These are phyloP conservation scores for Didymella pomorum DNA, from an alignment of 2,329 filamentous ascomycete species.

Conservation along the genomic window DNA sequence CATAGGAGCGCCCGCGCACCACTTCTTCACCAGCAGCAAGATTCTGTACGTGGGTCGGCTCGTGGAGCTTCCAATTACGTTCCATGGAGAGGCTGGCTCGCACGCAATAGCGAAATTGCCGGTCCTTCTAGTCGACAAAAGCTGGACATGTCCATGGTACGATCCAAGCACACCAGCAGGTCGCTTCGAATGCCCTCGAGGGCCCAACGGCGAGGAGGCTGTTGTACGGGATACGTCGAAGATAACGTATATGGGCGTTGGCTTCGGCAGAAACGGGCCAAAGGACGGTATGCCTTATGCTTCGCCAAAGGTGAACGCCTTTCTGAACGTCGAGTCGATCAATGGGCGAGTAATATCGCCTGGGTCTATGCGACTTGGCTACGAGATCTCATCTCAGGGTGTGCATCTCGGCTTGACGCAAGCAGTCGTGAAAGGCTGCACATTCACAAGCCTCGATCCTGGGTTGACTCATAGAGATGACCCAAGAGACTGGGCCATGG, in stretches of 20 bases:
- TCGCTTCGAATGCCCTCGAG: slow-evolving; percentile 39
- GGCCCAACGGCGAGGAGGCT: slow-evolving; percentile 38
- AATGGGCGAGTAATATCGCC: slow-evolving; percentile 27
- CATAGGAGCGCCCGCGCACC: slow-evolving; percentile 39
- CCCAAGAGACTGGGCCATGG: slow-evolving; percentile 47
- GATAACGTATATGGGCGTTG: slow-evolving; percentile 50
- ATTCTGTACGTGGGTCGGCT: slow-evolving; percentile 46
- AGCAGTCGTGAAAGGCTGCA: slow-evolving; percentile 31
- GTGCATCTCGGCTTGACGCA: slow-evolving; percentile 43
- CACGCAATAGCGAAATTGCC: slow-evolving; percentile 39
- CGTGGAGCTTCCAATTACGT: slow-evolving; percentile 39
- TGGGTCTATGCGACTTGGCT: slow-evolving; percentile 33
- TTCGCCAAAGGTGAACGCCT: slow-evolving; percentile 44
- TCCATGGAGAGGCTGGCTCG: slow-evolving; percentile 31
- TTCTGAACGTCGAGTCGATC: slow-evolving; percentile 45
- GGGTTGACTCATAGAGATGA: slow-evolving; percentile 41
- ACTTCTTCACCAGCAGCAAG: slow-evolving; percentile 47
- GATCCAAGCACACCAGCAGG: slow-evolving; percentile 36
- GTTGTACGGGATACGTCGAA: slow-evolving; percentile 34
- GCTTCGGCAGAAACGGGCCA: slow-evolving; percentile 44
- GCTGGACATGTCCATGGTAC: slow-evolving; percentile 47
- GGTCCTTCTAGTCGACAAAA: slow-evolving; percentile 45
- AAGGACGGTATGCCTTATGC: slow-evolving; percentile 42
- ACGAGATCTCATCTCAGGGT: slow-evolving; percentile 41
- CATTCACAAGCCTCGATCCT: slow-evolving; percentile 35